A percentile compares a stretch with the other conserved stretches of the same genome.
These are phyloP conservation scores for Dactylis glomerata DNA, from an alignment of 176 grass and related monocot species.

Conservation along the genomic window DNA sequence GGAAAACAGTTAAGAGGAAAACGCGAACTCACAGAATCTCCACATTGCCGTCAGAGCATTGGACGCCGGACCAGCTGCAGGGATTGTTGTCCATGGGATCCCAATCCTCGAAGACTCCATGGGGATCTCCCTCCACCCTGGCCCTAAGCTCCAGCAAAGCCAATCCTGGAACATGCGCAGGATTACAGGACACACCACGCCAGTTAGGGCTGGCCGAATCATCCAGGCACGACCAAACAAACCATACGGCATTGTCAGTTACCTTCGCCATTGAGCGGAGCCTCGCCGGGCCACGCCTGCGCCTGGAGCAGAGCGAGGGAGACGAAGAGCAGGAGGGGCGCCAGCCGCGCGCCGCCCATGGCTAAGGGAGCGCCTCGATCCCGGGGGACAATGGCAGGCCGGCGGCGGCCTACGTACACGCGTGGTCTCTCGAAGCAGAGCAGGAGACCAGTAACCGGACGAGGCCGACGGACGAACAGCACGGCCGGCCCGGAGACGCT, in stretches of 20 bases:
- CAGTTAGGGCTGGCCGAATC: not conserved
- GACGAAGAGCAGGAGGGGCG: constrained; percentile 19
- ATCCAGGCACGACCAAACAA: not conserved
- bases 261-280: constrained; percentile 50
- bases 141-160: constrained; percentile 67
- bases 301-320: constrained; percentile 26
- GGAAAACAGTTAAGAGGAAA: not conserved
- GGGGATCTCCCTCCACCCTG: constrained; percentile 71
- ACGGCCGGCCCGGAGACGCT: constrained; percentile 25
- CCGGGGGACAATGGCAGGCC: not conserved
- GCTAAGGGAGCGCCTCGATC: constrained; percentile 19
- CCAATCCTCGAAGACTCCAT: constrained; percentile 71
- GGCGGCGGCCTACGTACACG: not conserved
- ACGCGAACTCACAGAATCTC: constrained; percentile 76
- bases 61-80: constrained; percentile 66
- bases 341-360: constrained; percentile 28
- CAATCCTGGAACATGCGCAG: constrained; percentile 37
- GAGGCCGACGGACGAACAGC: not conserved
- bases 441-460: not conserved
- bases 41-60: constrained; percentile 71
- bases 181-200: not conserved
- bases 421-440: not conserved
- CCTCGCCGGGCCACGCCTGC: not conserved
- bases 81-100: constrained; percentile 51
- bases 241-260: not conserved